These are phyloP conservation scores for Patellaria atrata DNA, from an alignment of 495 filamentous ascomycete genomes.

Conservation along the genomic window DNA sequence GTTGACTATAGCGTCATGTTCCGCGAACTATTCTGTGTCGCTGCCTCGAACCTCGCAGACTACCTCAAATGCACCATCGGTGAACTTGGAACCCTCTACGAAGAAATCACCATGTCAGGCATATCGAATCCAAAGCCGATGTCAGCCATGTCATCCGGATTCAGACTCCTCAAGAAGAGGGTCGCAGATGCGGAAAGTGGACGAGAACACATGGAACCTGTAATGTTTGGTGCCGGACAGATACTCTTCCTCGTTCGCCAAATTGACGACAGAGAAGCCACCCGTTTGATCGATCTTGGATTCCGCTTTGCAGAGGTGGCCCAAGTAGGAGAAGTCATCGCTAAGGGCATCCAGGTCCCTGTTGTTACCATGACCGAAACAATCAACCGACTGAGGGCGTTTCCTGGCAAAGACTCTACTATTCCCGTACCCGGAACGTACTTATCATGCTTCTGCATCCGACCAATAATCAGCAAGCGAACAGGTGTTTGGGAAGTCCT, in stretches of 20 bases:
- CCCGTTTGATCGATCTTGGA: slow-evolving; percentile 52
- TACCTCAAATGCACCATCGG: slow-evolving; percentile 46
- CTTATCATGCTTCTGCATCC: slow-evolving; percentile 59
- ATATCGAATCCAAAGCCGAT: slow-evolving; percentile 1
- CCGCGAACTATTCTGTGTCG: slow-evolving; percentile 74
- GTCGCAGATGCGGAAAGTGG: slow-evolving; percentile 9
- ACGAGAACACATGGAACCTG: slow-evolving; percentile 12
- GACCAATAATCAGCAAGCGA: slow-evolving; percentile 44
- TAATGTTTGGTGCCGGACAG: slow-evolving; percentile 47
- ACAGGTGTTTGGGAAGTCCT: slow-evolving; percentile 51
- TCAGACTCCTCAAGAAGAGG: slow-evolving; percentile 1
- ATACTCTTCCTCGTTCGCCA: slow-evolving; percentile 68
- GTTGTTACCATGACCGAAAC: slow-evolving; percentile 37
- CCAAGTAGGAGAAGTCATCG: slow-evolving; percentile 53
- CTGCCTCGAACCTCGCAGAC: slow-evolving; percentile 57
- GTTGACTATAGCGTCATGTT: slow-evolving; percentile 62
- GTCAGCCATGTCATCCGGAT: slow-evolving; percentile 2
- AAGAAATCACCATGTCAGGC: slow-evolving; percentile 51
- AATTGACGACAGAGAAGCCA: slow-evolving; percentile 41
- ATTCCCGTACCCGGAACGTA: slow-evolving; percentile 55
- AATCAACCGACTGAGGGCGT: slow-evolving; percentile 47
- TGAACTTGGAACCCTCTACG: slow-evolving; percentile 60
- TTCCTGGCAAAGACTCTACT: slow-evolving; percentile 32
- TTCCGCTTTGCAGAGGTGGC: slow-evolving; percentile 58
- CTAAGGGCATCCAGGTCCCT: slow-evolving; percentile 56